Evolutionary conservation across 495 filamentous ascomycete genomes (phyloP).

Genomic region (Aspergillus sparsus): DNA sequence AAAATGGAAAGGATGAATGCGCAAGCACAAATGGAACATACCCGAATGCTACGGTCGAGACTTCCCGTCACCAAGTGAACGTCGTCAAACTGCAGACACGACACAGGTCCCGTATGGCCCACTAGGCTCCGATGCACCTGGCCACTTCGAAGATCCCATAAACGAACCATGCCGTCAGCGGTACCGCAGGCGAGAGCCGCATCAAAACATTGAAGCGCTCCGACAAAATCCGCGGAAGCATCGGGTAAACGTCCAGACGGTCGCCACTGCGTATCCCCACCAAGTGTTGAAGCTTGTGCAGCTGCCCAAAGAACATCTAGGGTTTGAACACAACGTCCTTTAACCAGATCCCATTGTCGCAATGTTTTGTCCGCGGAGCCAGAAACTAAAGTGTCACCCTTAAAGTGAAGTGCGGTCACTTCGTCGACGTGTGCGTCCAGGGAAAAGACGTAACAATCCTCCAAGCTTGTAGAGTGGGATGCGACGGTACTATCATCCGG

Average conservation of each 20-base stretch:
- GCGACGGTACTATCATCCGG: slow-evolving; percentile 53
- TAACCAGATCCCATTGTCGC: slow-evolving; percentile 95
- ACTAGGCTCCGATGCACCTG: slow-evolving; percentile 96
- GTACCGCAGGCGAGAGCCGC: slow-evolving; percentile 97
- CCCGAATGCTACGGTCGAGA: slow-evolving; percentile 88
- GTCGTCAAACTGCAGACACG: slow-evolving; percentile 95
- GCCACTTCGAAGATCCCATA: slow-evolving; percentile 96
- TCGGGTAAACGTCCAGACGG: slow-evolving; percentile 61
- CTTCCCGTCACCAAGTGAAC: slow-evolving; percentile 93
- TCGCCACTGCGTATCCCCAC: slow-evolving; percentile 55
- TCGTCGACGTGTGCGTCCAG: slow-evolving; percentile 90
- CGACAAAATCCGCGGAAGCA: slow-evolving; percentile 86
- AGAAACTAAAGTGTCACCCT: slow-evolving; percentile 84
- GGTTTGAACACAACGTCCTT: slow-evolving; percentile 94
- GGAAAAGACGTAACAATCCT: slow-evolving; percentile 83
- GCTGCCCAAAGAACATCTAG: slow-evolving; percentile 99
- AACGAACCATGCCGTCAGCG: slow-evolving; percentile 93
- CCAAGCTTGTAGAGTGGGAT: slow-evolving; percentile 70
- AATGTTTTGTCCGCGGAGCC: slow-evolving; percentile 97
- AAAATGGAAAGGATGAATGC: slow-evolving; percentile 1
- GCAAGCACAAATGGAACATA: slow-evolving; percentile 49
- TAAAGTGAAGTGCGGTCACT: slow-evolving; percentile 90
- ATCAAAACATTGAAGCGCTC: slow-evolving; percentile 94
- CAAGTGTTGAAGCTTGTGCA: slow-evolving; percentile 80
- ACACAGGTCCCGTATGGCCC: slow-evolving; percentile 94